Conservation (phyloP, 1,284 basidiomycete species). For the Polyporus tsugae region DNA sequence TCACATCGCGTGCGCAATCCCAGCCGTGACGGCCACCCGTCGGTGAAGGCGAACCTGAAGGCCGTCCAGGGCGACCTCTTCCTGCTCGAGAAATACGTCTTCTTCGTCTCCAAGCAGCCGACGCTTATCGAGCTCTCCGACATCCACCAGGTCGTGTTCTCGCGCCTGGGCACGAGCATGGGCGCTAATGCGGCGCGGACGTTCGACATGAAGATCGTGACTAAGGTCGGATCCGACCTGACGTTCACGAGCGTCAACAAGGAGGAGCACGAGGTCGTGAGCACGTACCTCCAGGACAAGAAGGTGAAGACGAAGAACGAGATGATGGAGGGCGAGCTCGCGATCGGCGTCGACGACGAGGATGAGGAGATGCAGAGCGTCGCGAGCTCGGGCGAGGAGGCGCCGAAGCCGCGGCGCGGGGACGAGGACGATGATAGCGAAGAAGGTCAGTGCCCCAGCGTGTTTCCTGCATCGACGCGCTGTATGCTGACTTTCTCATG, state of each 20-base stretch:
- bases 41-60: constrained; percentile 97
- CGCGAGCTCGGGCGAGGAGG: constrained; percentile 74
- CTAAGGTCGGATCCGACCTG: constrained; percentile 83
- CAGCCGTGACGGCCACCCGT: constrained; percentile 79
- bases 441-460: constrained; percentile 64
- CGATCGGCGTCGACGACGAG: constrained; percentile 79
- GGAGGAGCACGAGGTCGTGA: constrained; percentile 92
- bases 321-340: constrained; percentile 89
- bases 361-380: constrained; percentile 88
- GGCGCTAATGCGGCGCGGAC: constrained; percentile 87
- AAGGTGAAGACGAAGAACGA: constrained; percentile 97
- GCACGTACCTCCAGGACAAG: constrained; percentile 88
- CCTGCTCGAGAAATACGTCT: constrained; percentile 96
- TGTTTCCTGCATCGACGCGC: neutral
- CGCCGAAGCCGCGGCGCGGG: constrained; percentile 58
- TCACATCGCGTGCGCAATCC: constrained; percentile 2
- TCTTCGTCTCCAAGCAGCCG: constrained; percentile 98
- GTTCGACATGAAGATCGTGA: constrained; percentile 93
- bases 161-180: constrained; percentile 92
- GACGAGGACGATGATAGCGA: constrained; percentile 82
- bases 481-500: neutral
- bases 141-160: constrained; percentile 93
- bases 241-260: constrained; percentile 95
- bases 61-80: constrained; percentile 97
- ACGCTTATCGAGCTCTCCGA: constrained; percentile 92